Base-by-base conservation (phyloP, 2,329 filamentous ascomycete genomes). In the Verticillium tricorpus region DNA sequence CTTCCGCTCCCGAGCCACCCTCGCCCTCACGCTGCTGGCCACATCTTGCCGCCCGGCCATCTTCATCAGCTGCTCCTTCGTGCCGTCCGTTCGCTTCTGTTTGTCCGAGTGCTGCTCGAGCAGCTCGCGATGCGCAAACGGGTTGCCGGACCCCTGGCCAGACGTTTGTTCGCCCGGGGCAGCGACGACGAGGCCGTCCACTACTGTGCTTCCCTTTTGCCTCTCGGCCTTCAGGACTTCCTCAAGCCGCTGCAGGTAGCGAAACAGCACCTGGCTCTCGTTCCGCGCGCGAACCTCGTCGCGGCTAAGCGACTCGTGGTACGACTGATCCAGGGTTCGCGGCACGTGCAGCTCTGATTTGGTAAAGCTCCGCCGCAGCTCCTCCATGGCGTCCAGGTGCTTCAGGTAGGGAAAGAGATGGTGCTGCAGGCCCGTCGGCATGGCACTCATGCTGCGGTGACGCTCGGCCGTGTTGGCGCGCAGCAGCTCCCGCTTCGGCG, bases 51-150 rank as follows among this genome's bases (percentile, higher is more conserved):
- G 25, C 1, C 61, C 64, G 2, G 63, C 60, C 64, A 66, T 66
- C 58, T 58, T 50, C 35, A 64, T 64, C 55, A 66, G 25, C 58
- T 66, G 63, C n/a, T 63, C 64, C 58, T 66, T 66, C 3, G 64
- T 66, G 31, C 64, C 63, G 37, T 66, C 64, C 28, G 64, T 65
- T 61, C 63, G 64, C 58, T 66, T 66, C 63, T 66, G 64, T 56
- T 66, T 66, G 50, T 63, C 64, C 52, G 59, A 60, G 59, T 63
- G 55, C 35, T 62, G 19, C 22, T 60, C 61, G 3, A 65, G 60
- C 32, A 61, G 58, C 40, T 55, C 56, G 3, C 58, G 61, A 28
- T 61, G 58, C 34, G 60, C 58, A 6, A 66, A 66, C 6, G 64
- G 56, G 28, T 58, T 61, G 17, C 40, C 58, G 14, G 58, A 59